Conservation (phyloP, 192 early-diverging fungal species). For the Physocladia obscura region DNA sequence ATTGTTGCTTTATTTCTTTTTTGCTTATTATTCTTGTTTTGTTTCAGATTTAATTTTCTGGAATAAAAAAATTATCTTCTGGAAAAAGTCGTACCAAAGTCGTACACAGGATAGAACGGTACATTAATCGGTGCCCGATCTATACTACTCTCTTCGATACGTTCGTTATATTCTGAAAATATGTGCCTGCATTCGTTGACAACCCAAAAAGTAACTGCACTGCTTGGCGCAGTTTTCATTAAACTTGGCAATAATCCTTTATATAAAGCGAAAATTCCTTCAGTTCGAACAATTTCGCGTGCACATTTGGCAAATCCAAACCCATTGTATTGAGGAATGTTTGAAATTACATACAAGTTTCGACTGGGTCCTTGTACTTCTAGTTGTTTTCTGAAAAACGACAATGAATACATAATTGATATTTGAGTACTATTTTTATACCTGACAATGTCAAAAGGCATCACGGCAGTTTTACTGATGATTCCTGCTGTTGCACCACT, state of each 20-base stretch:
- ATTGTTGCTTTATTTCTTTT: too few relatives aligned
- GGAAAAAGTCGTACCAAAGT: too few relatives aligned
- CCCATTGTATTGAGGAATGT: constrained; percentile 64
- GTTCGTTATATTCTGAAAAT: background rate
- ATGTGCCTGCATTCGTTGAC: constrained; percentile 24
- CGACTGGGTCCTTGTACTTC: constrained; percentile 74
- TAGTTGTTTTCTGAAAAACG: constrained; percentile 39
- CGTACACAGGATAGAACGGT: too few relatives aligned
- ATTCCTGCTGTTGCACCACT: constrained; percentile 80
- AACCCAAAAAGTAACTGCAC: constrained; percentile 86
- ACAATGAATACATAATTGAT: background rate
- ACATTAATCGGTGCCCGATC: too few relatives aligned
- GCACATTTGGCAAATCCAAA: constrained; percentile 60
- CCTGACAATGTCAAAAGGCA: constrained; percentile 86
- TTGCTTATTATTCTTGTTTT: too few relatives aligned
- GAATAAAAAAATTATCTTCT: too few relatives aligned
- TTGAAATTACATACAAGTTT: constrained; percentile 56
- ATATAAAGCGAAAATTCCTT: constrained; percentile 84
- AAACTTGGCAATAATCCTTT: constrained; percentile 82
- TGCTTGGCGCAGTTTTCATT: constrained; percentile 81
- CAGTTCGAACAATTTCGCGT: constrained; percentile 64
- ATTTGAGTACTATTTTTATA: background rate
- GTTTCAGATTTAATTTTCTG: too few relatives aligned
- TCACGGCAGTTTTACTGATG: constrained; percentile 79
- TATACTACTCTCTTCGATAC: too few relatives aligned